Conservation (phyloP, 768 basidiomycete species). For the Russula sp. region DNA sequence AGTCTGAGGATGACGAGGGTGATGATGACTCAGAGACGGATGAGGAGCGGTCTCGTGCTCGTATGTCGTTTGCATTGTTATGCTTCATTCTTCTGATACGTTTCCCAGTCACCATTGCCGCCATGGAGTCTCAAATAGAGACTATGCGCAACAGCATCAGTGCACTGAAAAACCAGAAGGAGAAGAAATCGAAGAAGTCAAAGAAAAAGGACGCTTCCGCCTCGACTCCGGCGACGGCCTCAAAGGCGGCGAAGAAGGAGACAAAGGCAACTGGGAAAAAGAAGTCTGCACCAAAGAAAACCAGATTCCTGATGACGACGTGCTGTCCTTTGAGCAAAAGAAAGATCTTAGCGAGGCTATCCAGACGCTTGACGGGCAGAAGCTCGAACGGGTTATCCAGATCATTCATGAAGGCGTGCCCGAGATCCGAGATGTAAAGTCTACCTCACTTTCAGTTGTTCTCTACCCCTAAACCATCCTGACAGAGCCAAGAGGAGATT, state of each 20-base stretch:
- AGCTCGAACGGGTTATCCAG: conserved; percentile 86
- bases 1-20: conserved; percentile 60
- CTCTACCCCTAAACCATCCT: conserved; percentile 27
- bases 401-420: conserved; percentile 95
- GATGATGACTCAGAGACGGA: conserved; percentile 64
- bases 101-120: conserved; percentile 60
- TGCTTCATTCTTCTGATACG: conserved; percentile 27
- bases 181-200: conserved; percentile 67
- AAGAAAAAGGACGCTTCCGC: conserved; percentile 55
- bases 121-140: conserved; percentile 81
- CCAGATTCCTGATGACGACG: conserved; percentile 67
- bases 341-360: conserved; percentile 97
- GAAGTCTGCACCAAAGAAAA: conserved; percentile 65
- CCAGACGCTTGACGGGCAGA: conserved; percentile 72
- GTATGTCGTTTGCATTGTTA: conserved; percentile 44
- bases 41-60: conserved; percentile 53
- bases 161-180: conserved; percentile 50
- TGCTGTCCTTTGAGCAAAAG: conserved; percentile 94
- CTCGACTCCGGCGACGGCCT: conserved; percentile 57
- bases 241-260: conserved; percentile 54
- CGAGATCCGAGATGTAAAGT: conserved; percentile 85
- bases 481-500: conserved; percentile 93
- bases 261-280: conserved; percentile 43
- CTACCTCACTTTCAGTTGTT: conserved; percentile 22
- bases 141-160: conserved; percentile 69